phyloP scores from a whole-genome alignment of 169 alveolate species.

The Plasmodium gonderi region DNA sequence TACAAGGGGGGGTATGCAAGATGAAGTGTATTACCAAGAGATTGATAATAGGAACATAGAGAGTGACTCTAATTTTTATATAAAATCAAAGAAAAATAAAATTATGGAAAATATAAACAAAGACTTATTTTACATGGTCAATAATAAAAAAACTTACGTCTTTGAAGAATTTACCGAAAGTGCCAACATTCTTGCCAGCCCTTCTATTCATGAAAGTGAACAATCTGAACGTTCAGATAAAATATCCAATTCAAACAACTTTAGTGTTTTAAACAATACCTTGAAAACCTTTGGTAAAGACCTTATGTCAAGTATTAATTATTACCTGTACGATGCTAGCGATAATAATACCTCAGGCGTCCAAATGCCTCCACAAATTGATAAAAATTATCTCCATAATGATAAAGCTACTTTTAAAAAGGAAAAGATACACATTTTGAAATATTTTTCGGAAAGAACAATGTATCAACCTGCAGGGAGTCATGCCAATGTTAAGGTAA shows the following conservation, averaged over 20 bases:
- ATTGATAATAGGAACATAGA: background rate
- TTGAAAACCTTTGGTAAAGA: conserved; percentile 32
- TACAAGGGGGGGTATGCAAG: no score
- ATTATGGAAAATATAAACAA: background rate
- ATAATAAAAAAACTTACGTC: background rate
- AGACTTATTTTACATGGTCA: conserved; percentile 3
- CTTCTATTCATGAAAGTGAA: background rate
- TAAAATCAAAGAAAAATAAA: conserved; percentile 19
- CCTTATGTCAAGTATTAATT: conserved; percentile 27
- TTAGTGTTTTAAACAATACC: conserved; percentile 1
- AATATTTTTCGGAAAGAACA: background rate
- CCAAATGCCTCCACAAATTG: no score
- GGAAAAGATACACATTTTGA: background rate
- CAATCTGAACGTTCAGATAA: background rate
- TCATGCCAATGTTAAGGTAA: background rate
- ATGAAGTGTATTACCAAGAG: background rate
- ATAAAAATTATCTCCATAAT: background rate
- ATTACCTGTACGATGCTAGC: conserved; percentile 20
- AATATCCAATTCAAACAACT: background rate
- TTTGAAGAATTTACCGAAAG: background rate
- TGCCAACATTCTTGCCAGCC: background rate
- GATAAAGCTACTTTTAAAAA: background rate
- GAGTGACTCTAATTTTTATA: conserved; percentile 42
- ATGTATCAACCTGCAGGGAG: background rate
- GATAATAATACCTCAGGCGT: no score